phyloP scores from a whole-genome alignment of 805 yeast genomes.

The Metschnikowia cerradonensis region DNA sequence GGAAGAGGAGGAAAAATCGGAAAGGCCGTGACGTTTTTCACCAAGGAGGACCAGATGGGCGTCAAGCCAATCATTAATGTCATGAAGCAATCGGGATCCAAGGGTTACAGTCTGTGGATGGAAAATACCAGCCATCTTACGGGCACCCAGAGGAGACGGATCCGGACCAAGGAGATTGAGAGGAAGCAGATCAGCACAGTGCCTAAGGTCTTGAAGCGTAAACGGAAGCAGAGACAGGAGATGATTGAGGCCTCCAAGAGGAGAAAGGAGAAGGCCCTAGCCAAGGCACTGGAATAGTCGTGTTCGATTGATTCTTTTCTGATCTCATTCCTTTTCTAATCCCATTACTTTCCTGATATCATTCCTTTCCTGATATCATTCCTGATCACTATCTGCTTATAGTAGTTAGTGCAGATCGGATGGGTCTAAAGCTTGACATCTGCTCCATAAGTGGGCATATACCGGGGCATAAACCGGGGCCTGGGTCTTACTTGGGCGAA shows the following conservation, averaged over 20 bases:
- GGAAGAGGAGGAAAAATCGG: slow-evolving; percentile 93
- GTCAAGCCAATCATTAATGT: slow-evolving; percentile 86
- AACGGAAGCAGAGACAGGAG: slow-evolving; percentile 57
- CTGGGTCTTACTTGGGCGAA: too few species aligned
- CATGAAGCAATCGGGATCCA: slow-evolving; percentile 87
- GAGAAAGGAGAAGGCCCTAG: slow-evolving; percentile 36
- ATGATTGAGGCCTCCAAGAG: slow-evolving; percentile 76
- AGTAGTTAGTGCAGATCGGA: too few species aligned
- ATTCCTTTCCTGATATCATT: too few species aligned
- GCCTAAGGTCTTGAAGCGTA: slow-evolving; percentile 61
- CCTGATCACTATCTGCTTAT: too few species aligned
- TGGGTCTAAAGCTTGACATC: too few species aligned
- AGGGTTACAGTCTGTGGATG: slow-evolving; percentile 78
- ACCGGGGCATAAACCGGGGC: too few species aligned
- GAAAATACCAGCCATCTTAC: slow-evolving; percentile 60
- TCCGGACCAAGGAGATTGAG: slow-evolving; percentile 55
- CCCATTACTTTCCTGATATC: too few species aligned
- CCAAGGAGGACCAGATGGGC: slow-evolving; percentile 77
- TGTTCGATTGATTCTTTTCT: too few species aligned
- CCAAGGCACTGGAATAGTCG: neutral
- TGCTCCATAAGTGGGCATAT: too few species aligned
- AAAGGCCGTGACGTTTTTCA: slow-evolving; percentile 84
- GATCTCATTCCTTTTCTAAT: too few species aligned
- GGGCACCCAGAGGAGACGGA: slow-evolving; percentile 55
- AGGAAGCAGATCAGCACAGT: slow-evolving; percentile 83